A percentile compares a stretch with the other conserved stretches of the same genome.
phyloP scores from a whole-genome alignment of 768 basidiomycete genomes.

The Boletus subcaerulescens region DNA sequence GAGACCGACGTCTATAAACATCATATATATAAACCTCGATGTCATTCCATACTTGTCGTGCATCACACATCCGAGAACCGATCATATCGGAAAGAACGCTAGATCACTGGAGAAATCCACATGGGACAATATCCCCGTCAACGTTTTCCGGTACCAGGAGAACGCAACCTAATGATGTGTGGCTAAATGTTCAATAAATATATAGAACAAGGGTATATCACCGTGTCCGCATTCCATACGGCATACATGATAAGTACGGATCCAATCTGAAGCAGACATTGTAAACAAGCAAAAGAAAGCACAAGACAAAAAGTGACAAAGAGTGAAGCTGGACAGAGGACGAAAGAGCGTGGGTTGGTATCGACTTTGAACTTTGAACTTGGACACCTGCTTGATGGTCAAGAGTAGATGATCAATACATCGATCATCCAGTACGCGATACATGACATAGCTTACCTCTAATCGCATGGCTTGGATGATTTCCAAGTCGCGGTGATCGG shows the following conservation, averaged over 20 bases:
- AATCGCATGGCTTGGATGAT: slow-evolving; percentile 3
- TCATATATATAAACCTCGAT: too few relatives aligned
- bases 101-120: neutral
- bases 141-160: neutral
- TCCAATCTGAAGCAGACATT: neutral
- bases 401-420: neutral
- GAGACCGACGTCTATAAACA: neutral
- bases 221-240: too few relatives aligned
- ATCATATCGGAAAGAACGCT: neutral
- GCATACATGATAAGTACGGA: too few relatives aligned
- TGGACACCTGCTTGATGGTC: neutral
- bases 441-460: neutral
- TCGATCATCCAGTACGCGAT: neutral
- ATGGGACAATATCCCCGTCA: neutral
- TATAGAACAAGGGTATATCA: too few relatives aligned
- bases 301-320: neutral
- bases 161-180: neutral
- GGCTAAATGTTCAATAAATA: too few relatives aligned
- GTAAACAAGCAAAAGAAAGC: neutral
- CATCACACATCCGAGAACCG: neutral
- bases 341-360: neutral
- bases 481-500: slow-evolving; percentile 2
- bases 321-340: neutral
- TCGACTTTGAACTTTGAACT: neutral
- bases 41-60: neutral